These are phyloP conservation scores for Wallacemonas sp. DNA, from an alignment of 208 protist species.

Conservation along the genomic window DNA sequence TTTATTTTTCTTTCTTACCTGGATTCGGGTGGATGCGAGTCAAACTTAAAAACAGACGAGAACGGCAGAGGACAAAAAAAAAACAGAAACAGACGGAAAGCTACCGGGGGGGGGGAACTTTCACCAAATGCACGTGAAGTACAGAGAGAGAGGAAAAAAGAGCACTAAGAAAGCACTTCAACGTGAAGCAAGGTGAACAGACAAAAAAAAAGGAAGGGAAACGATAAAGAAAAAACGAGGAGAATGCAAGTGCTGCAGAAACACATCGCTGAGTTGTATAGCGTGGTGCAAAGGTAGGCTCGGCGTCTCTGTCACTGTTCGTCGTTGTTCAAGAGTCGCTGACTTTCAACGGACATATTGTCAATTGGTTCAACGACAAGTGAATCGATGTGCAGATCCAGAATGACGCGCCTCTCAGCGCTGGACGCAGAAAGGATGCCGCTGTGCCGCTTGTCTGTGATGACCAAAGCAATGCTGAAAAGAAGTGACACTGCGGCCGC, in stretches of 20 bases:
- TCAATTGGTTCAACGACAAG: slow-evolving; percentile 2
- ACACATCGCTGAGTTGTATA: too few species aligned
- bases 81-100: too few species aligned
- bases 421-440: slow-evolving; percentile 58
- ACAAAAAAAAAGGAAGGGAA: slow-evolving; percentile 6
- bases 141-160: not conserved
- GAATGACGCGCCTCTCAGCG: slow-evolving; percentile 35
- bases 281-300: too few species aligned
- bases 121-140: not conserved
- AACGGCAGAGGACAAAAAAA: too few species aligned
- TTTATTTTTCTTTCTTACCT: too few species aligned
- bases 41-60: too few species aligned
- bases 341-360: slow-evolving; percentile 13
- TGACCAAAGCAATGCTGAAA: slow-evolving; percentile 49
- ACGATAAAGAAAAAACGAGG: slow-evolving; percentile 10
- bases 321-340: slow-evolving; percentile 10
- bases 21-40: too few species aligned
- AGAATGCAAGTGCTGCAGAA: not conserved
- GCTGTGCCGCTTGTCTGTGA: slow-evolving; percentile 42
- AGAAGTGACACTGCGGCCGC: slow-evolving; percentile 45
- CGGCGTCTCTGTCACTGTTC: not conserved
- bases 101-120: too few species aligned
- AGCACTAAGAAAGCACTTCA: not conserved
- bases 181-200: not conserved
- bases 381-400: slow-evolving; percentile 7